Percentiles rank a stretch among this genome's conserved stretches.
These are phyloP conservation scores for Paramecium tetraurelia DNA, from an alignment of 73 alveolate genomes.

Conservation along the genomic window DNA sequence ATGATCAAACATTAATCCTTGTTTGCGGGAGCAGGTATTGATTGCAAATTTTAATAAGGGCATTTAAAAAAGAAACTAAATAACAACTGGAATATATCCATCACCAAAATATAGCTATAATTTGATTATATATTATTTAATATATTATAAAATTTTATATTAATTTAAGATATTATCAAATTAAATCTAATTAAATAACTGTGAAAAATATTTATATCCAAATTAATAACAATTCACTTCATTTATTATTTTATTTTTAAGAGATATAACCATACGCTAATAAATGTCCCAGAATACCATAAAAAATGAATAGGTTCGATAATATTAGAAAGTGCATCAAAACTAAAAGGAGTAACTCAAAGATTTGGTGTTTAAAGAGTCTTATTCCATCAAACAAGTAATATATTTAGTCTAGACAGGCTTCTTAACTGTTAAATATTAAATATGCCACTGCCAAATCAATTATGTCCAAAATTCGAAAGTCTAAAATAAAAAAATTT, in stretches of 20 bases:
- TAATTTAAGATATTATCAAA: not conserved
- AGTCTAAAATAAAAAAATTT: not conserved
- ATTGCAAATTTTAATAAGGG: not conserved
- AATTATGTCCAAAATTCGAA: not conserved
- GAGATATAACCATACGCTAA: not conserved
- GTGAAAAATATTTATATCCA: not conserved
- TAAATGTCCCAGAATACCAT: not conserved
- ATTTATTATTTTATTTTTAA: not conserved
- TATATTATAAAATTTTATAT: not conserved
- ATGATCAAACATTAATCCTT: not conserved
- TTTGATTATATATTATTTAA: not conserved
- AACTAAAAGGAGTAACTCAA: not conserved
- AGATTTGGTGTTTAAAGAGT: not conserved
- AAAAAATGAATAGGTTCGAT: not conserved
- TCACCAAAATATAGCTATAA: not conserved
- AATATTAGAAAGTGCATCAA: not conserved
- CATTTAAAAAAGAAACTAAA: not conserved
- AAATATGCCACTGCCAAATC: constrained; percentile 18
- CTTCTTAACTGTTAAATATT: not conserved
- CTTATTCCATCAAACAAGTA: not conserved
- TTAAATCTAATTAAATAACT: not conserved
- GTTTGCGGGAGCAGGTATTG: not conserved
- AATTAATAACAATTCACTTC: not conserved
- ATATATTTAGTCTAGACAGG: not conserved
- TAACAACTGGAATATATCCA: not conserved